Evolutionary conservation across 2,329 filamentous ascomycete species (phyloP).

Genomic region (Apiospora malaysiana): DNA sequence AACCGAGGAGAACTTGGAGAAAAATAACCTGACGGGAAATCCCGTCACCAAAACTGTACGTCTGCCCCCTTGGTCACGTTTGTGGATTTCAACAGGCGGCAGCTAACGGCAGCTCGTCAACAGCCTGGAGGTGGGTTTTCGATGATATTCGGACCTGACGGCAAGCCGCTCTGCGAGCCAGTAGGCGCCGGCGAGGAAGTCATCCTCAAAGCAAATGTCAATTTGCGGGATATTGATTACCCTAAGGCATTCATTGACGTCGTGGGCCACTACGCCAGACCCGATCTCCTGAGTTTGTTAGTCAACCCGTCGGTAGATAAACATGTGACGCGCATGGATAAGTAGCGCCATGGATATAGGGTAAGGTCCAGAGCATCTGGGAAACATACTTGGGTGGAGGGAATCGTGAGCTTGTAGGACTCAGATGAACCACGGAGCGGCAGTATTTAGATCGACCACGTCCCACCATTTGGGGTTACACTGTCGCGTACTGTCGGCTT

Average conservation of each 20-base stretch:
- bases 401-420: neutral
- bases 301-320: constrained; percentile 43
- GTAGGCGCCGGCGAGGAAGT: constrained; percentile 49
- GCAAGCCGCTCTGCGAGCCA: constrained; percentile 49
- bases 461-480: constrained; percentile 46
- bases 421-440: constrained; percentile 44
- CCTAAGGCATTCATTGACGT: constrained; percentile 48
- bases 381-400: neutral
- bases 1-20: constrained; percentile 46
- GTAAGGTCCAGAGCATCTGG: neutral
- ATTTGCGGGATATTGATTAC: constrained; percentile 50
- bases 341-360: constrained; percentile 16
- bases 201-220: constrained; percentile 57
- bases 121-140: constrained; percentile 52
- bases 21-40: constrained; percentile 45
- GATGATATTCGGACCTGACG: constrained; percentile 59
- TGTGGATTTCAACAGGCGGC: neutral
- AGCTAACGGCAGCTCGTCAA: constrained; percentile 22
- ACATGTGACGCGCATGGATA: constrained; percentile 30
- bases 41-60: constrained; percentile 43
- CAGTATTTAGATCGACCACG: constrained; percentile 42
- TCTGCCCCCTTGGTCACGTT: neutral
- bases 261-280: constrained; percentile 26
- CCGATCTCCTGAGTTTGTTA: constrained; percentile 46
- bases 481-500: constrained; percentile 38